Evolutionary conservation across 106 monocot species (phyloP), one percentile per base, ranked within the genome.

Genomic region (Gastrodia elata): DNA sequence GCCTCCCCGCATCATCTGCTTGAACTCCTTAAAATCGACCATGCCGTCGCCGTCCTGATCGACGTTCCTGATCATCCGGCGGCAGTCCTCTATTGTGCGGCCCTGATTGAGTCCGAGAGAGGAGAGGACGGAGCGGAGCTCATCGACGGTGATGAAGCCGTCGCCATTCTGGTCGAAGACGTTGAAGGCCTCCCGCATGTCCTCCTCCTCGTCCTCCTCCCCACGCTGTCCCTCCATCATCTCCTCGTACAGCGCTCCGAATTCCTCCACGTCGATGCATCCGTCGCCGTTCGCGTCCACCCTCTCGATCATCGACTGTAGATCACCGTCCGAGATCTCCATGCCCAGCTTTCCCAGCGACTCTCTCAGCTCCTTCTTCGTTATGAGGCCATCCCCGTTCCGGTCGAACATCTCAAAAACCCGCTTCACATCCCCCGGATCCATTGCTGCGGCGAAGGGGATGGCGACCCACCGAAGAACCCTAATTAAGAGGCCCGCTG

Each of bases 101-200:
- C 84, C 87, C 76, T 88, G 76, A 48, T 77, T 82, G 35, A 82
- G 32, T 48, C 85, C 78, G 2, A 78, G 72, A 32, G 78, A 78
- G 0, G 44, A 71, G 22, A 78, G 64, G 16, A 78, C 78, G 14
- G 78, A 78, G 10, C 78, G 35, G 36, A 78, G 44, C 78, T 78
- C 78, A 5, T 78, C 78, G 15, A 72, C 78, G 3, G 78, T 78
- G 44, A 78, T 78, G 64, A 72, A 78, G 2, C 78, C 78, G 25
- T 78, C 81, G 6, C 83, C 87, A 72, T 87, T 81, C 76, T 83
- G 81, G 36, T 87, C 83, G 55, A 87, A 87, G 22, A 87, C 87
- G 1, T 87, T 78, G 81, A 87, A 87, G 4, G 81, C 87, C 83
- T 87, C 83, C 24, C 76, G 40, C 77, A 87, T 79, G 76, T 87